Conservation (phyloP, 2,329 filamentous ascomycete species). For the Didymella pomorum region DNA sequence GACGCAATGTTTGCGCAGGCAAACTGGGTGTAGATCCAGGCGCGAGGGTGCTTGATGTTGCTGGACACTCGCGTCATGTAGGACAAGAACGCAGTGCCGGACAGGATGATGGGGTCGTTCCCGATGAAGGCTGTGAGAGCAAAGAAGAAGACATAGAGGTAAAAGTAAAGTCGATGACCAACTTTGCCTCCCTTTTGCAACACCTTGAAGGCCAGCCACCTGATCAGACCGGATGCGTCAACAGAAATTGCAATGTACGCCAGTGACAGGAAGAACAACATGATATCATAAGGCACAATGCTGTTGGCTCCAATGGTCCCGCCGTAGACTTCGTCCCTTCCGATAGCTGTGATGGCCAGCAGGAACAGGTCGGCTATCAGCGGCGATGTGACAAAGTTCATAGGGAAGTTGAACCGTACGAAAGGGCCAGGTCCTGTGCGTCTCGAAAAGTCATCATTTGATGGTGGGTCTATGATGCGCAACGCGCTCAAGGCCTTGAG, state of each 20-base stretch:
- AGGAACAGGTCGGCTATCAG: slow-evolving; percentile 75
- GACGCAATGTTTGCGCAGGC: slow-evolving; percentile 77
- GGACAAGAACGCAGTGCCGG: slow-evolving; percentile 75
- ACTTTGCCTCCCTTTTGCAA: slow-evolving; percentile 71
- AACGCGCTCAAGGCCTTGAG: slow-evolving; percentile 55
- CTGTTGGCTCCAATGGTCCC: slow-evolving; percentile 71
- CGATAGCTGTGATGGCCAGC: slow-evolving; percentile 73
- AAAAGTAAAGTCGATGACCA: slow-evolving; percentile 75
- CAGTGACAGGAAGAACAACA: slow-evolving; percentile 76
- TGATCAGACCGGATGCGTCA: slow-evolving; percentile 76
- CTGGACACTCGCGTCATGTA: slow-evolving; percentile 80
- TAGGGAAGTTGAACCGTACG: slow-evolving; percentile 64
- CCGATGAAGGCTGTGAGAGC: slow-evolving; percentile 72
- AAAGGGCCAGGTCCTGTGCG: slow-evolving; percentile 52
- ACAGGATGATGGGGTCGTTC: slow-evolving; percentile 78
- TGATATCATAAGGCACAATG: slow-evolving; percentile 75
- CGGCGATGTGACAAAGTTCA: slow-evolving; percentile 76
- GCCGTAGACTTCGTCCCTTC: slow-evolving; percentile 70
- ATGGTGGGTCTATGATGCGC: slow-evolving; percentile 62
- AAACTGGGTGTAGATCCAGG: slow-evolving; percentile 78
- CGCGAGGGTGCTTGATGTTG: slow-evolving; percentile 74
- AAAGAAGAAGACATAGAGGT: slow-evolving; percentile 78
- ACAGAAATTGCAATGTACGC: slow-evolving; percentile 82
- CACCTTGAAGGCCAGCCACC: slow-evolving; percentile 74
- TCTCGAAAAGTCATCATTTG: slow-evolving; percentile 25